Evolutionary conservation across 1,139 yeast genomes (phyloP).

Genomic region (Nakaseomyces sp.): DNA sequence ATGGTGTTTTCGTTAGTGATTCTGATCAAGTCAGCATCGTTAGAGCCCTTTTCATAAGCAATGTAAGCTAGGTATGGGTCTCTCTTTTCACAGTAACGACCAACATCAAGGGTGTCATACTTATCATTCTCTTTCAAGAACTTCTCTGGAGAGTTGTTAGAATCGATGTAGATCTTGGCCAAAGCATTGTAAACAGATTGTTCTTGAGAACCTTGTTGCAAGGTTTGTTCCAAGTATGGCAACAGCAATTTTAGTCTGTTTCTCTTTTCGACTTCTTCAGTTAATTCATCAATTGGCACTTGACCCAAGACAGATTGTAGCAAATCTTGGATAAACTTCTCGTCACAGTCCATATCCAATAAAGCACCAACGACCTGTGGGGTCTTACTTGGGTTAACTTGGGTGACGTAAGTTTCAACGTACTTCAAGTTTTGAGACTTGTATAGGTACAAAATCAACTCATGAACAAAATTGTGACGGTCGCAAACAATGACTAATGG

Average conservation of each 20-base stretch:
- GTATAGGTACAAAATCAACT: constrained; percentile 83
- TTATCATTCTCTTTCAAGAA: constrained; percentile 83
- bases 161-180: constrained; percentile 95
- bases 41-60: constrained; percentile 90
- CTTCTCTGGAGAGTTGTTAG: constrained; percentile 94
- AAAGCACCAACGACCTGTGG: constrained; percentile 96
- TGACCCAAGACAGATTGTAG: constrained; percentile 85
- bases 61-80: constrained; percentile 97
- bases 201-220: constrained; percentile 81
- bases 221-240: constrained; percentile 86
- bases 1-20: constrained; percentile 94
- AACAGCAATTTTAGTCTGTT: constrained; percentile 83
- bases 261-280: constrained; percentile 91
- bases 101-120: constrained; percentile 89
- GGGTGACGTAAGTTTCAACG: constrained; percentile 95
- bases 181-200: constrained; percentile 89
- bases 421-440: constrained; percentile 92
- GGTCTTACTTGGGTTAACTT: constrained; percentile 89
- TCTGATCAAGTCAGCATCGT: constrained; percentile 78
- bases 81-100: constrained; percentile 97
- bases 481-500: constrained; percentile 96
- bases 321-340: constrained; percentile 70
- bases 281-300: constrained; percentile 84
- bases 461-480: constrained; percentile 85
- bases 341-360: constrained; percentile 96